Percentiles rank a stretch among this genome's conserved stretches.
These are phyloP conservation scores for Phyllosticta citribraziliensis DNA, from an alignment of 2,329 filamentous ascomycete genomes.

Conservation along the genomic window DNA sequence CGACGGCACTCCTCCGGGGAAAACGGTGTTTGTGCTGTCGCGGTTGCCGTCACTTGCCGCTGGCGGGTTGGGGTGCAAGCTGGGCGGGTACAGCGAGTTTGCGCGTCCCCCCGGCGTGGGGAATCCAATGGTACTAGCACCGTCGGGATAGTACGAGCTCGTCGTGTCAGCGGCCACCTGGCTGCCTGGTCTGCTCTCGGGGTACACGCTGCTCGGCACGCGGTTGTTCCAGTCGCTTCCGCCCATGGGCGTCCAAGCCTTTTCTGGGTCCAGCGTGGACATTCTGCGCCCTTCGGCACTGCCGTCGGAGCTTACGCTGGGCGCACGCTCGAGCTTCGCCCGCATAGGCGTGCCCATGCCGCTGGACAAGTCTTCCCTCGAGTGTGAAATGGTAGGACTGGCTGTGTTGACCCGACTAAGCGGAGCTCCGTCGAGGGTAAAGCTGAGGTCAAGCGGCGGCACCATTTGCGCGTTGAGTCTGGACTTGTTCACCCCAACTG, in stretches of 20 bases:
- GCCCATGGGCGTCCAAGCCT: conserved; percentile 27
- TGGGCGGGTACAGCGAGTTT: conserved; percentile 15
- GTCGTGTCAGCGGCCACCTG: conserved; percentile 48
- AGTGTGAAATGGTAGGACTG: conserved; percentile 59
- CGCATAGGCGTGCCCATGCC: conserved; percentile 21
- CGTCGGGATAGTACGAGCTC: conserved; percentile 40
- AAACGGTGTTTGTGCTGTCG: conserved; percentile 26
- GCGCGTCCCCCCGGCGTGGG: conserved; percentile 27
- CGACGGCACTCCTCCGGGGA: conserved; percentile 25
- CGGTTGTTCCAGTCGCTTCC: conserved; percentile 20
- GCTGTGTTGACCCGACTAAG: conserved; percentile 58
- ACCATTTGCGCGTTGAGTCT: conserved; percentile 46
- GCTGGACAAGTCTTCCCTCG: conserved; percentile 32
- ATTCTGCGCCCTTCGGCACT: conserved; percentile 13
- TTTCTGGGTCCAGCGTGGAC: conserved; percentile 22
- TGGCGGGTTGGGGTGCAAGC: conserved; percentile 12
- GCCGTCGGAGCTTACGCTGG: conserved; percentile 25
- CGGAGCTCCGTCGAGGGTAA: conserved; percentile 46
- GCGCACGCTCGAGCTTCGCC: conserved; percentile 27
- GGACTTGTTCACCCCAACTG: background rate
- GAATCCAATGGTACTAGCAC: conserved; percentile 39
- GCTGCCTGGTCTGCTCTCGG: conserved; percentile 32
- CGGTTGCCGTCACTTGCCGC: conserved; percentile 23
- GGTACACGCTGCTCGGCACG: conserved; percentile 36
- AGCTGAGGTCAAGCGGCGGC: conserved; percentile 54